Evolutionary conservation across 495 filamentous ascomycete species (phyloP).

Genomic region (Hypoxylon crocopeplum): DNA sequence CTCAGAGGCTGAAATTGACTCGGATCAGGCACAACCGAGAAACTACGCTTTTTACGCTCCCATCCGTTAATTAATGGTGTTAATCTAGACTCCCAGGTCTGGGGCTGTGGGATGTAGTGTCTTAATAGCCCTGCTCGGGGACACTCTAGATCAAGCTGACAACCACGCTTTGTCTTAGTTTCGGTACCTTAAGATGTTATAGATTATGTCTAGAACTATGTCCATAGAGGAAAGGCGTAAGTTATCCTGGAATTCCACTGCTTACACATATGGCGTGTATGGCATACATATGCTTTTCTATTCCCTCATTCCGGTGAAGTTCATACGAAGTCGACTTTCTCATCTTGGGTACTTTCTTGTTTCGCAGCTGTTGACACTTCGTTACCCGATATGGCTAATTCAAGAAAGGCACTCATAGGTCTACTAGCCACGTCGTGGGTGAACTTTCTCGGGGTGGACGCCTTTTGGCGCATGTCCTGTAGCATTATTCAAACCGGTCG

Average conservation of each 20-base stretch:
- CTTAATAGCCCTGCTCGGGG: no score
- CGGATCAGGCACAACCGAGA: no score
- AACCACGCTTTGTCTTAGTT: no score
- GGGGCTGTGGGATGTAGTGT: no score
- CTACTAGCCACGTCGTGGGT: constrained; percentile 2
- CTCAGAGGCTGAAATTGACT: no score
- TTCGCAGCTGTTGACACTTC: neutral
- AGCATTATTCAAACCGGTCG: constrained; percentile 51
- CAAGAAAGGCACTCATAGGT: constrained; percentile 1
- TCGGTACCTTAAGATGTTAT: no score
- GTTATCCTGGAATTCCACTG: neutral
- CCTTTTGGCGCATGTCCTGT: constrained; percentile 37
- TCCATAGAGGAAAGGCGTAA: neutral
- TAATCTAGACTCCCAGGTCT: no score
- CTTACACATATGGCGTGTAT: neutral
- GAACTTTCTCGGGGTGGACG: constrained; percentile 5
- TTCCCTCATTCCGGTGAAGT: neutral
- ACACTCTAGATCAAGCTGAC: no score
- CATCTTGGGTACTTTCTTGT: neutral
- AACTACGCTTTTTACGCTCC: no score
- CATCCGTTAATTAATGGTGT: no score
- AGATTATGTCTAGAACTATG: neutral
- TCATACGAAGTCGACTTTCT: neutral
- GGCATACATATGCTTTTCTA: neutral
- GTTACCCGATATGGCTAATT: constrained; percentile 6